Conservation (phyloP, 2,329 filamentous ascomycete genomes). For the Colletotrichum scovillei region DNA sequence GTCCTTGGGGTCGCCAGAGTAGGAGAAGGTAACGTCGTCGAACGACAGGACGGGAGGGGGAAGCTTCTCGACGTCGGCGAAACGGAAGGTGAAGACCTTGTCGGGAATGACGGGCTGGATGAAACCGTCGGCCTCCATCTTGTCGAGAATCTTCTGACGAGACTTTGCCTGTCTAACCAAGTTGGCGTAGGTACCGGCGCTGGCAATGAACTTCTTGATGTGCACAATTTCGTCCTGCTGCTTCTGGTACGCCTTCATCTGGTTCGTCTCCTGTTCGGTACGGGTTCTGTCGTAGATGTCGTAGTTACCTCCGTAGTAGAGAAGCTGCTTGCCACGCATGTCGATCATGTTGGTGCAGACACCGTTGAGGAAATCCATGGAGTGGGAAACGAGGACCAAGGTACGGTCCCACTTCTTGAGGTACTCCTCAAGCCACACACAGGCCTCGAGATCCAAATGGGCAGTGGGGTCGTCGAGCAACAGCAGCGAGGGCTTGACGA, state of each 20-base stretch:
- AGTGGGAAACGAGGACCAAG: constrained; percentile 95
- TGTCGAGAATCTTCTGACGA: constrained; percentile 99
- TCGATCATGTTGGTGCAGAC: constrained; percentile 99
- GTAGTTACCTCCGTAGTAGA: constrained; percentile 99
- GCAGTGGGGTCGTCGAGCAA: constrained; percentile 98
- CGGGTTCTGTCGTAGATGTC: constrained; percentile 97
- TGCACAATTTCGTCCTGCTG: constrained; percentile 99
- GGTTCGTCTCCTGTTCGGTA: constrained; percentile 93
- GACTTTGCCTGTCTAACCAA: constrained; percentile 99
- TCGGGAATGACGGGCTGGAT: constrained; percentile 91
- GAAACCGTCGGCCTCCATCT: constrained; percentile 99
- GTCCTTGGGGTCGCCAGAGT: constrained; percentile 89
- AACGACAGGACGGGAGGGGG: constrained; percentile 96
- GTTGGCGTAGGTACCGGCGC: constrained; percentile 99
- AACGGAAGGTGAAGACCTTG: constrained; percentile 95
- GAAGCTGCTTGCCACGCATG: constrained; percentile 88
- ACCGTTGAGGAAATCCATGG: constrained; percentile 98
- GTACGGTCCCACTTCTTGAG: constrained; percentile 99
- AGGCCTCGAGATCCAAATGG: constrained; percentile 98
- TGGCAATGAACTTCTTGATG: constrained; percentile 99
- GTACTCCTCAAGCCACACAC: constrained; percentile 99
- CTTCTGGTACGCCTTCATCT: constrained; percentile 99
- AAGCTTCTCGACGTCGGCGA: constrained; percentile 99
- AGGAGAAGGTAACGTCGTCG: constrained; percentile 97
- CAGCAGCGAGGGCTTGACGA: constrained; percentile 96